These are phyloP conservation scores for Coniophora puteana DNA, from an alignment of 1,284 basidiomycete species.

Conservation along the genomic window DNA sequence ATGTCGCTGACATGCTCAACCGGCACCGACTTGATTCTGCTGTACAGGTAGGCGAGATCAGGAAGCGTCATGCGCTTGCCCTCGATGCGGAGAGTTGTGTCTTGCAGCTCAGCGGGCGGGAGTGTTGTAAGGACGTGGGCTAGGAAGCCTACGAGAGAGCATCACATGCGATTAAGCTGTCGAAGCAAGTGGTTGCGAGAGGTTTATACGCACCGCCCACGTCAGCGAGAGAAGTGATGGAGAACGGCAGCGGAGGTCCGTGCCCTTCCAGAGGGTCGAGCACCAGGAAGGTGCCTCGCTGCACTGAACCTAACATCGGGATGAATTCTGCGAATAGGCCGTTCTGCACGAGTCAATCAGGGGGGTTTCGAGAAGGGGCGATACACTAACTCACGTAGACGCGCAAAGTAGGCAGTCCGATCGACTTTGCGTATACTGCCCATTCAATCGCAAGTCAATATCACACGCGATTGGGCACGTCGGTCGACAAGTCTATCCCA, in stretches of 20 bases:
- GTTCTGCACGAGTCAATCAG: slow-evolving; percentile 1
- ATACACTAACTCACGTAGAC: slow-evolving; percentile 2
- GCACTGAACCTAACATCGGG: slow-evolving; percentile 4
- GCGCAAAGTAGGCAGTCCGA: slow-evolving; percentile 6
- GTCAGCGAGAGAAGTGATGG: slow-evolving; percentile 6
- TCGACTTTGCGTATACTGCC: slow-evolving; percentile 4
- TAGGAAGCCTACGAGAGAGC: slow-evolving; percentile 20
- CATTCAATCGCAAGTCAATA: not conserved
- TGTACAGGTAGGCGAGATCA: slow-evolving; percentile 18
- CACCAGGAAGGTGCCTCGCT: slow-evolving; percentile 8
- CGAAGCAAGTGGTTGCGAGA: not conserved
- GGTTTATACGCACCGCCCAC: slow-evolving; percentile 1
- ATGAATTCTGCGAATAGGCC: slow-evolving; percentile 8
- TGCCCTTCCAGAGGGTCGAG: slow-evolving; percentile 7
- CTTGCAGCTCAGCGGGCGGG: slow-evolving; percentile 18
- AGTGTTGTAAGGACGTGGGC: slow-evolving; percentile 25
- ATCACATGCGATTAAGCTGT: not conserved
- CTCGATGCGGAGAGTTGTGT: slow-evolving; percentile 23
- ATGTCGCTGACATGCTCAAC: slow-evolving; percentile 15
- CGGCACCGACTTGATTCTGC: slow-evolving; percentile 6
- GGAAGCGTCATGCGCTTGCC: slow-evolving; percentile 20
- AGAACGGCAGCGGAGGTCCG: slow-evolving; percentile 1
- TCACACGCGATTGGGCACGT: not conserved
- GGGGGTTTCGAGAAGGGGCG: not conserved
- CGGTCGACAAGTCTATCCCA: not conserved